These are phyloP conservation scores for Capronia americana DNA, from an alignment of 2,329 filamentous ascomycete species.

Conservation along the genomic window DNA sequence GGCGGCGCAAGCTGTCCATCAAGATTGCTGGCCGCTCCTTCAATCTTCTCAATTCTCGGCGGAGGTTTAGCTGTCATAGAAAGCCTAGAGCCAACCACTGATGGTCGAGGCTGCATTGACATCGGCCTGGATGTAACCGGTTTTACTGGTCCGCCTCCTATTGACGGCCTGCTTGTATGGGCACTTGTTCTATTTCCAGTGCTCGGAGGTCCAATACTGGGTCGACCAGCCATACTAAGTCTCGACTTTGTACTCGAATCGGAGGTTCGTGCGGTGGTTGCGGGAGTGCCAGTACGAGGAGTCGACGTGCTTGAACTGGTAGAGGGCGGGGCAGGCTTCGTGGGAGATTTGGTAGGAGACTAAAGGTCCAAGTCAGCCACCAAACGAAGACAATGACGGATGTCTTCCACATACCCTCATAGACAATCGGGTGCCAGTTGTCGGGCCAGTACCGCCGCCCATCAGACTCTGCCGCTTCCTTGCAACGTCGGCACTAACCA, in stretches of 20 bases:
- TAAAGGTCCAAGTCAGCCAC: slow-evolving; percentile 46
- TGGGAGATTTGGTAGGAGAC: slow-evolving; percentile 81
- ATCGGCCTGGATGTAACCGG: slow-evolving; percentile 42
- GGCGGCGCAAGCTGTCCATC: slow-evolving; percentile 25
- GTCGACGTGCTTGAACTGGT: slow-evolving; percentile 62
- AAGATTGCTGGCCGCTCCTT: not conserved
- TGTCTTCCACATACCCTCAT: slow-evolving; percentile 45
- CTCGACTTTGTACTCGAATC: slow-evolving; percentile 58
- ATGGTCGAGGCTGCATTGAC: slow-evolving; percentile 49
- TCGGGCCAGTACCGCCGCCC: slow-evolving; percentile 65
- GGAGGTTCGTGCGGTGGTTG: slow-evolving; percentile 57
- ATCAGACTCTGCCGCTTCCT: slow-evolving; percentile 72
- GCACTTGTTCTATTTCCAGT: slow-evolving; percentile 32
- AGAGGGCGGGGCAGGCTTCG: slow-evolving; percentile 67
- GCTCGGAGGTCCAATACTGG: slow-evolving; percentile 72
- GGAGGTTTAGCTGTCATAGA: slow-evolving; percentile 18
- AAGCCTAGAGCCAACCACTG: slow-evolving; percentile 37
- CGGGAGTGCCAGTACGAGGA: slow-evolving; percentile 70
- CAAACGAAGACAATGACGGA: not conserved
- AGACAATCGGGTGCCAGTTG: slow-evolving; percentile 45
- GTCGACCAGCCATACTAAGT: slow-evolving; percentile 61
- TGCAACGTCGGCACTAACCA: slow-evolving; percentile 60
- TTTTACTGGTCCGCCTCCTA: slow-evolving; percentile 28
- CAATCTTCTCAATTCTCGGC: slow-evolving; percentile 12
- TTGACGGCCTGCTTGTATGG: slow-evolving; percentile 25